These are phyloP conservation scores for Hibiscus trionum DNA, from an alignment of 345 rosid genomes.

Conservation along the genomic window DNA sequence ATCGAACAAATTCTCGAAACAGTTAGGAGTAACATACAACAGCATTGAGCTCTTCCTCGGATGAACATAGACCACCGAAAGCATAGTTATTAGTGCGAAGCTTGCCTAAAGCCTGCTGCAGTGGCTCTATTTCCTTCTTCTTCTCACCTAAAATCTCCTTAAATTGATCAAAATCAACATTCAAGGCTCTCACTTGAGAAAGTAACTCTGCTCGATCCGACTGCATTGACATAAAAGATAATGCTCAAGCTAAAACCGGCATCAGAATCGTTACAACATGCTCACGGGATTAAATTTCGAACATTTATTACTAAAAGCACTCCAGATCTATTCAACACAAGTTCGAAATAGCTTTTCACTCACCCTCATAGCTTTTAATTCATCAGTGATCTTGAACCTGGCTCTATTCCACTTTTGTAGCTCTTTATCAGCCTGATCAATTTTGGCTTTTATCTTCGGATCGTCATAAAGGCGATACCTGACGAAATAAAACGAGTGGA, in stretches of 20 bases:
- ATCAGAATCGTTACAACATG: not conserved
- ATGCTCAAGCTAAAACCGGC: not conserved
- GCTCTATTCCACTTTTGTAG: conserved; percentile 35
- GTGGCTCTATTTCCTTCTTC: conserved; percentile 70
- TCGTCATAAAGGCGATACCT: conserved; percentile 44
- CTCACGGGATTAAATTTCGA: not conserved
- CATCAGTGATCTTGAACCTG: conserved; percentile 32
- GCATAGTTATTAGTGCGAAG: conserved; percentile 41
- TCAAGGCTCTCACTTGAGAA: conserved; percentile 25
- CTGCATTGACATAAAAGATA: conserved; percentile 10
- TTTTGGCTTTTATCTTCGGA: conserved; percentile 54
- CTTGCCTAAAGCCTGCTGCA: conserved; percentile 84
- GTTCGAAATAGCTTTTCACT: conserved; percentile 6
- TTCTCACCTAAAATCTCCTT: conserved; percentile 50
- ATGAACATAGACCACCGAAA: conserved; percentile 63
- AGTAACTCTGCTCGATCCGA: conserved; percentile 41
- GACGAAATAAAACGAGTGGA: conserved; percentile 55
- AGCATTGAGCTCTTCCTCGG: conserved; percentile 79
- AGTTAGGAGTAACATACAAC: conserved; percentile 38
- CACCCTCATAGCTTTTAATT: conserved; percentile 60
- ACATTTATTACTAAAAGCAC: not conserved
- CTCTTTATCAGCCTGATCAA: conserved; percentile 63
- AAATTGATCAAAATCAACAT: conserved; percentile 33
- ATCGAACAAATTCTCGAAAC: not conserved
- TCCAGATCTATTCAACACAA: too few species aligned